Evolutionary conservation across 2,329 filamentous ascomycete species (phyloP).

Genomic region (Penicillium brevicompactum): DNA sequence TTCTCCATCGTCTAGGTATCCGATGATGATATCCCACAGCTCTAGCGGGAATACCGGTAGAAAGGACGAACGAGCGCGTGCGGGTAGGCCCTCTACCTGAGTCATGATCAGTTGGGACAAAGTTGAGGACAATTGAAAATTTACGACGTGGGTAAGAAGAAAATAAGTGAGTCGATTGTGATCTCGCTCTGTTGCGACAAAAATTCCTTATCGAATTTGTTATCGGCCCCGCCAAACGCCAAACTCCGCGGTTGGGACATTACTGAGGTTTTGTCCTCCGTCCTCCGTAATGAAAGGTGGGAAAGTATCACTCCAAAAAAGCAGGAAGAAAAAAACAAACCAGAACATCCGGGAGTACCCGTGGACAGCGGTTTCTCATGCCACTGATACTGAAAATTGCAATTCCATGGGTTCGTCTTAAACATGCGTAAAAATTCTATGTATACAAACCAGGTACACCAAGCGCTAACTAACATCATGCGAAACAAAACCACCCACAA

Average conservation of each 20-base stretch:
- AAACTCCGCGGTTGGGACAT: background rate
- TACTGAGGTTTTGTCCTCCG: too few species aligned
- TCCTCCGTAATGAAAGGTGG: background rate
- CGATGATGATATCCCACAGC: slow-evolving; percentile 10
- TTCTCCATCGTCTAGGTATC: slow-evolving; percentile 1
- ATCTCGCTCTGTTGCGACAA: background rate
- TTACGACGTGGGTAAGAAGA: background rate
- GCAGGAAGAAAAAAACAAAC: too few species aligned
- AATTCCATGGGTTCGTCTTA: background rate
- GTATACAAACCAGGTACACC: background rate
- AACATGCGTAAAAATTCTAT: background rate
- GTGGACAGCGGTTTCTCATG: background rate
- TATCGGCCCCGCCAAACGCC: background rate
- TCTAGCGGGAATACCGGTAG: slow-evolving; percentile 5
- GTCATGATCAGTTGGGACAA: background rate
- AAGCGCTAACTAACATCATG: background rate
- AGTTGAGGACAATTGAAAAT: background rate
- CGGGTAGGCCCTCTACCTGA: background rate
- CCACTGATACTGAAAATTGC: background rate
- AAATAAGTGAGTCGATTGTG: background rate
- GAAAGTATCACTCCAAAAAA: background rate
- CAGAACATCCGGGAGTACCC: too few species aligned
- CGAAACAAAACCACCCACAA: background rate
- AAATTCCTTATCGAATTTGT: background rate
- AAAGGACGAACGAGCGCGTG: background rate